Evolutionary conservation across 148 eudicot species (phyloP), one percentile per base, ranked within the genome.

Genomic region (Vaccinium corymbosum): DNA sequence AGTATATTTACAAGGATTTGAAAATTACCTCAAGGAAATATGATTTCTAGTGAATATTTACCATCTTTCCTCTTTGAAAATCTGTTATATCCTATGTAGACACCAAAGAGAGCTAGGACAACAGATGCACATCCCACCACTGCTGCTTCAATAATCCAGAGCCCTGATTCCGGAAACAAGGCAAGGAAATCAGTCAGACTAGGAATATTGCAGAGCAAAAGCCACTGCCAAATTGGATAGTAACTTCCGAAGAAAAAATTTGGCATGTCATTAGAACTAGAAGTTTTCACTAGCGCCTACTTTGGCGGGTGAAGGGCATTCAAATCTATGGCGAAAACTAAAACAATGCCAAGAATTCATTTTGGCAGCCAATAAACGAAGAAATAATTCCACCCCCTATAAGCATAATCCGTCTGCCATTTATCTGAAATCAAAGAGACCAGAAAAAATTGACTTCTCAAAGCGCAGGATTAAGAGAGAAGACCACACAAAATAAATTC

Each of bases 21-120:
- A 79, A 79, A 56, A 79, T 25, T 25, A 25, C 1, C 25, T 16
- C 38, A 22, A 78, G 19, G 42, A 52, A 32, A 79, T n/a, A 48
- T 76, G 19, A 49, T 4, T n/a, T 76, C 14, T 27, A 20, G 6
- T 17, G 12, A 48, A 20, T 74, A 19, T 42, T 12, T 42, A 76
- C 79, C 79, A 11, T 76, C 32, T 76, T 32, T 76, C 56, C 79
- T 76, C 56, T 20, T 49, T n/a, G 79, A 76, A 49, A 49, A 76
- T 76, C 79, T 76, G 56, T 22, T 10, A 49, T 76, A 76, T 50
- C 79, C 79, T 48, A 76, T 49, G 27, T 76, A 53, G 25, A 42
- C 62, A 78, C 62, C 62, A 16, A 51, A 15, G 52, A 53, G 42
- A 78, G 42, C 61, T 7, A 78, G 62, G 19, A 53, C 1, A 25